Base-by-base conservation (phyloP, 768 basidiomycete species). In the Royoungia palumana region DNA sequence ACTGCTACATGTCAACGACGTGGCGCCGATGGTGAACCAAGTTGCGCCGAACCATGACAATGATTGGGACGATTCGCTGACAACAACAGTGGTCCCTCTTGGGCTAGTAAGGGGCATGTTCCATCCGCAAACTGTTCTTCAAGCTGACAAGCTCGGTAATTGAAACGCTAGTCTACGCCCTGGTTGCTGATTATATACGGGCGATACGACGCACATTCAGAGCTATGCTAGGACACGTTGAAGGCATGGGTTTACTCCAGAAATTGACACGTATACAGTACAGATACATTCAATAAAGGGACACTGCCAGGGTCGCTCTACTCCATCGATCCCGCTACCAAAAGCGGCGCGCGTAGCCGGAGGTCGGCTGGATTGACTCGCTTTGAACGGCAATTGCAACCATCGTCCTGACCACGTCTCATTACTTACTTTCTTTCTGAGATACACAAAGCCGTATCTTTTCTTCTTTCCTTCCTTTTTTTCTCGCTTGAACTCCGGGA, bases 21-120 rank as follows among this genome's bases (percentile, higher is more conserved):
- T 91, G 6, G 58, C 58, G 80, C 71, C 19, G 48, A 41, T 16
- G n/a, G 43, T 39, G 39, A 55, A 19, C 2, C 24, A 20, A 7
- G 13, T 35, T 34, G 41, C 37, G 53, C 54, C 43, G 21, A 43
- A 36, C 45, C 44, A 36, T 48, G 30, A n/a, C n/a, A 24, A 22
- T 10, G 10, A 5, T 43, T 89, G 87, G 87, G 88, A 6, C 73
- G 89, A 90, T 1, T 81, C 86, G 3, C 72, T 93, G 25, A 81
- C 87, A 32, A 78, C 78, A 9, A 86, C 87, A 7, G 67, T 87
- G 4, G 90, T 91, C 60, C 89, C 89, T 0, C 69, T 91, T 4
- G 78, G 82, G 12, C 80, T 83, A 8, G 74, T 86, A 44, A 72
- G 74, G 38, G 90, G 89, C 21, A 62, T 85, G 44, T 90, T 92